Base-by-base conservation (phyloP, 2,329 filamentous ascomycete genomes). In the Phoma sp. region DNA sequence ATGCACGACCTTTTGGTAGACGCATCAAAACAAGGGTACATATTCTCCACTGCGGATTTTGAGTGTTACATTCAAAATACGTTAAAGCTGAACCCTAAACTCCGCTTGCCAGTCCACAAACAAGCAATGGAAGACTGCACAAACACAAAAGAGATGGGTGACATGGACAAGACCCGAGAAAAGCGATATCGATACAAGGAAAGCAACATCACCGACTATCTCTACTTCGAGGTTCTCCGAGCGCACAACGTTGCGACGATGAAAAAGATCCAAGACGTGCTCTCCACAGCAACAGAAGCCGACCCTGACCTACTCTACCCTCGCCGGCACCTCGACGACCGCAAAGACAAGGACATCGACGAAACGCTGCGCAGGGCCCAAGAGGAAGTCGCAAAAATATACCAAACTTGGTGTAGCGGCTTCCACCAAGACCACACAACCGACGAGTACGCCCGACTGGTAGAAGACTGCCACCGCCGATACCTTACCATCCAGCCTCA, bases 171-270 rank as follows among this genome's bases (percentile, higher is more conserved):
- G 17, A n/a, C 31, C 6, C 50, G 61, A 61, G 59, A 59, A 9
- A 52, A 70, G 10, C 62, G 70, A 0, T 70, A 62, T 29, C 53
- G 31, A 10, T 32, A 60, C 27, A 70, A 73, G 1, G 13, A 27
- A 1, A 43, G 65, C 1, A 84, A 89, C 51, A 83, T 90, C 3
- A 78, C 89, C 5, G 88, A 92, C 65, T 79, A 81, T 33, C 75
- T 91, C 7, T 86, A 84, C 58, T 88, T 86, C 17, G 58, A 71
- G 0, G 76, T 86, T 2, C 81, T 85, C 0, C 70, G 80, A 12
- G 71, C 51, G 2, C 75, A 75, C 21, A 71, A 78, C n/a, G 55
- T 67, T 0, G 63, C 69, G 15, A 74, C 74, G 0, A 56, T 74
- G 8, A 43, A 50, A 0, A 46, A 56, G 1, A 66, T 80, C 10